Evolutionary conservation across 1,139 yeast species (phyloP).

Genomic region (Hansenula lynferdii): DNA sequence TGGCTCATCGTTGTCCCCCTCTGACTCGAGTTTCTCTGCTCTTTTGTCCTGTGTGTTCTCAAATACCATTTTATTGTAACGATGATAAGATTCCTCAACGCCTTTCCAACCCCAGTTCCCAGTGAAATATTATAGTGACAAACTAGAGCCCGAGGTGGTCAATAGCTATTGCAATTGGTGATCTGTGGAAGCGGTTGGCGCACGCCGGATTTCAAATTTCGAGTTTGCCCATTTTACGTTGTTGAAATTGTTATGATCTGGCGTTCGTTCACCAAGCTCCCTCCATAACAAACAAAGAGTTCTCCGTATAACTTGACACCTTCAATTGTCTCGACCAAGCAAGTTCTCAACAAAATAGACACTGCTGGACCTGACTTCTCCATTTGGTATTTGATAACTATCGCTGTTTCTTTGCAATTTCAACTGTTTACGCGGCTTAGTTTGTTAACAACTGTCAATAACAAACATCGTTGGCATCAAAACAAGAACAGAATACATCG

Average conservation of each 20-base stretch:
- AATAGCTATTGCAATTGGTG: too few relatives aligned
- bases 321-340: background rate
- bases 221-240: constrained; percentile 2
- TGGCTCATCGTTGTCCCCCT: constrained; percentile 45
- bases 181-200: too few relatives aligned
- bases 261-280: background rate
- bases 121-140: too few relatives aligned
- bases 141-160: too few relatives aligned
- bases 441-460: constrained; percentile 2
- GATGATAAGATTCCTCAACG: too few relatives aligned
- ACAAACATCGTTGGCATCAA: too few relatives aligned
- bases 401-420: too few relatives aligned
- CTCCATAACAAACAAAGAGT: background rate
- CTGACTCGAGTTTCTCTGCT: constrained; percentile 1
- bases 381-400: too few relatives aligned
- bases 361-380: background rate
- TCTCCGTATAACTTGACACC: background rate
- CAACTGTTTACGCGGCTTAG: too few relatives aligned
- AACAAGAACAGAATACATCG: too few relatives aligned
- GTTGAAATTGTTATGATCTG: constrained; percentile 1
- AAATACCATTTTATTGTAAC: too few relatives aligned
- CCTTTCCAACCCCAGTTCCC: too few relatives aligned
- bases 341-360: background rate
- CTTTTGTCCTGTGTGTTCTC: constrained; percentile 3
- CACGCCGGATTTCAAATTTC: background rate